Evolutionary conservation across 2,329 filamentous ascomycete genomes (phyloP), one percentile per base, ranked within the genome.

Genomic region (Endothia cerciana): DNA sequence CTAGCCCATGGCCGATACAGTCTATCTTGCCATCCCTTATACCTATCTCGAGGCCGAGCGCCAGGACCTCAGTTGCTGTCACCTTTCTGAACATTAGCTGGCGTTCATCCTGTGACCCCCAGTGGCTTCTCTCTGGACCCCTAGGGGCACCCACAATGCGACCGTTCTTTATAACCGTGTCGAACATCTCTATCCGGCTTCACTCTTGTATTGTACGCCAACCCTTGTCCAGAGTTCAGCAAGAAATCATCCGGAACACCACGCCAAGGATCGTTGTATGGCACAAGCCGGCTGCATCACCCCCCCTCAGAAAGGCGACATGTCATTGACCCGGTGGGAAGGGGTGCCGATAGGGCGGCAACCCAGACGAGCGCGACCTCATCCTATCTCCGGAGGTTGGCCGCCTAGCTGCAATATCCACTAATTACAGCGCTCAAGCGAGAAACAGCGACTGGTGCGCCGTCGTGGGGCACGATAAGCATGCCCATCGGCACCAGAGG

Each of bases 11-110:
- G 4, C 80, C 82, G n/a, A 84, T 73, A 56, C 78, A 77, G 19
- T 74, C 73, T 49, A 84, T 83, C 63, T 79, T 81, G 65, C 81
- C 81, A 66, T 78, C 71, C 65, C 75, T 77, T 63, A 84, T 75
- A n/a, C 81, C 82, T 45, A 85, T 81, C 25, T 83, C 79, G 8
- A 80, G 75, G 2, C 77, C 78, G 5, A 74, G 69, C 11, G 78
- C 75, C 3, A 83, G 73, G 6, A 82, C 73, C 66, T 83, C 81
- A 30, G 78, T 76, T 4, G 82, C 79, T 28, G 81, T 83, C 51
- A 81, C 79, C 80, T 82, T 38, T 36, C 5, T 22, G 6, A 13
- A 62, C 65, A 51, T 68, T 13, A 68, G 64, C 36, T 22, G 2
- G n/a, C 22, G 43, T 7, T 28, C 5, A 10, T 49, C 1, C 1